phyloP scores from a whole-genome alignment of 805 yeast species.

The Cyberlindnera maritima region DNA sequence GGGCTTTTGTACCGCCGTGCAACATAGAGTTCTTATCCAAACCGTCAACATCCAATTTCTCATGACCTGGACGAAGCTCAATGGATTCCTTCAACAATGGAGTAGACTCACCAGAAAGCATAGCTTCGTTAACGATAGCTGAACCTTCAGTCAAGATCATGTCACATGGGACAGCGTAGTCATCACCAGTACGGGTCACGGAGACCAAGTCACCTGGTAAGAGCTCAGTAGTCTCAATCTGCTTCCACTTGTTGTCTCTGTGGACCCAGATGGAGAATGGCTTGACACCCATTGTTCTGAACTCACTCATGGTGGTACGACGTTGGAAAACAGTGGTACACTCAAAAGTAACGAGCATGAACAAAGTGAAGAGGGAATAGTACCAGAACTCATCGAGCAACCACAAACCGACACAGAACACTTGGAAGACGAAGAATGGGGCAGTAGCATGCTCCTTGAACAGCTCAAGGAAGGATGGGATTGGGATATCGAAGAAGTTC shows the following conservation, averaged over 20 bases:
- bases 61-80: constrained; percentile 73
- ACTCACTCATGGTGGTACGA: constrained; percentile 90
- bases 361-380: constrained; percentile 82
- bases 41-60: constrained; percentile 69
- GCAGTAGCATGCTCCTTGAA: constrained; percentile 98
- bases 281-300: constrained; percentile 95
- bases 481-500: constrained; percentile 90
- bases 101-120: constrained; percentile 98
- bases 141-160: constrained; percentile 82
- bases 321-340: constrained; percentile 94
- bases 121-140: constrained; percentile 96
- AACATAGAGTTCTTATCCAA: constrained; percentile 84
- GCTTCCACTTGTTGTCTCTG: constrained; percentile 69
- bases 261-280: constrained; percentile 77
- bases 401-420: constrained; percentile 95
- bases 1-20: constrained; percentile 95
- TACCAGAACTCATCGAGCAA: constrained; percentile 97
- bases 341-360: constrained; percentile 92
- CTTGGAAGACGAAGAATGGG: constrained; percentile 94
- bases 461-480: constrained; percentile 86
- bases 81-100: constrained; percentile 93
- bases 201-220: constrained; percentile 93
- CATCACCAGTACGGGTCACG: constrained; percentile 84
- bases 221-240: constrained; percentile 67
- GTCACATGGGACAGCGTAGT: constrained; percentile 93